These are phyloP conservation scores for Corinectria fuckeliana DNA, from an alignment of 2,329 filamentous ascomycete genomes.

Conservation along the genomic window DNA sequence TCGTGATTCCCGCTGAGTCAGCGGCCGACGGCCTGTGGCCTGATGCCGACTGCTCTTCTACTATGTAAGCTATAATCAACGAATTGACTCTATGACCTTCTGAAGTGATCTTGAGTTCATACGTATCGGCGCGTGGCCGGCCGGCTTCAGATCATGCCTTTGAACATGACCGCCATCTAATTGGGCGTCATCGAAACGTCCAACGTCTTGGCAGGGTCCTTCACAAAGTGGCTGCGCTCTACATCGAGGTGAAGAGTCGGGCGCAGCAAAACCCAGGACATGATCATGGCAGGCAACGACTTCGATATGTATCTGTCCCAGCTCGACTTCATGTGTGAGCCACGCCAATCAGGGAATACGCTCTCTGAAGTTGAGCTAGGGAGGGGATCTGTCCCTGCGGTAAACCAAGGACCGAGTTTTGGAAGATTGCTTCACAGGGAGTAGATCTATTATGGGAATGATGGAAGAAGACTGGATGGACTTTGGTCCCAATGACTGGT, in stretches of 20 bases:
- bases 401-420: background rate
- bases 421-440: conserved; percentile 5
- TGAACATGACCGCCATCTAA: no score
- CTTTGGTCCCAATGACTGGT: background rate
- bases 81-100: no score
- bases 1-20: conserved; percentile 1
- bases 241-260: background rate
- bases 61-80: no score
- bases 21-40: no score
- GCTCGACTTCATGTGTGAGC: background rate
- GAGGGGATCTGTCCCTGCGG: background rate
- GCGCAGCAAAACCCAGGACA: conserved; percentile 1
- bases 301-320: conserved; percentile 9
- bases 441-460: conserved; percentile 8
- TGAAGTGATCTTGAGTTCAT: no score
- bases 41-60: background rate
- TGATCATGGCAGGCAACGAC: conserved; percentile 3
- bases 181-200: conserved; percentile 5
- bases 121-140: no score
- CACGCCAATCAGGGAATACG: background rate
- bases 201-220: conserved; percentile 8
- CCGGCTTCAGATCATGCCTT: no score
- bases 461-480: conserved; percentile 8
- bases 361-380: background rate
- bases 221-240: background rate